These are phyloP conservation scores for Vigna mungo DNA, from an alignment of 306 rosid species.

Conservation along the genomic window DNA sequence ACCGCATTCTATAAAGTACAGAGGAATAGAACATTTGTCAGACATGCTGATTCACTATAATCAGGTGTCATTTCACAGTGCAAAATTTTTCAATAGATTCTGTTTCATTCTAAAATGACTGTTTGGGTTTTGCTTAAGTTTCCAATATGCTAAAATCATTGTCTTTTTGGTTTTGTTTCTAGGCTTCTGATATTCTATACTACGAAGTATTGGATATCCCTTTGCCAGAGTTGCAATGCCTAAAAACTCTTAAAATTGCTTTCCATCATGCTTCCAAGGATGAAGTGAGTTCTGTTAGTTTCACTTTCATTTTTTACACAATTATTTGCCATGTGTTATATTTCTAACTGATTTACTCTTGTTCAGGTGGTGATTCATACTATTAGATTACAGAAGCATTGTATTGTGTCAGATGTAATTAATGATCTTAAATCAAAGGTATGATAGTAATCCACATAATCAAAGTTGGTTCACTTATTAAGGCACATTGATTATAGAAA, in stretches of 20 bases:
- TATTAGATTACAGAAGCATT: constrained; percentile 79
- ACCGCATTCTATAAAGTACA: constrained; percentile 42
- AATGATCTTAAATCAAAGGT: constrained; percentile 77
- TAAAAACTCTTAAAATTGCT: constrained; percentile 79
- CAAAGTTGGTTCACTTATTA: neutral
- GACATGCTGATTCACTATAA: constrained; percentile 85
- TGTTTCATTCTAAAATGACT: constrained; percentile 11
- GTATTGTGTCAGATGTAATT: constrained; percentile 80
- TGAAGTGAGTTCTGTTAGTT: constrained; percentile 58
- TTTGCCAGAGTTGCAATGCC: constrained; percentile 80
- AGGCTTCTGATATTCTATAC: constrained; percentile 76
- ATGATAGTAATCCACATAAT: constrained; percentile 3
- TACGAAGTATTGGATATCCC: constrained; percentile 88
- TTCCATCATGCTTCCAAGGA: constrained; percentile 81
- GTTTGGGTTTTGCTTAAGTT: neutral
- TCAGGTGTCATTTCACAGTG: constrained; percentile 58
- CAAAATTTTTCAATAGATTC: neutral
- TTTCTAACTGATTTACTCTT: constrained; percentile 24
- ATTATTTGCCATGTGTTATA: constrained; percentile 4
- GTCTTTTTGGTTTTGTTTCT: constrained; percentile 15
- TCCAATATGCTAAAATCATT: constrained; percentile 14
- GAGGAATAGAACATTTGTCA: constrained; percentile 75
- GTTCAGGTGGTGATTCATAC: constrained; percentile 77
- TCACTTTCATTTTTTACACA: neutral
- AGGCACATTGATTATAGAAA: neutral